Evolutionary conservation across 768 basidiomycete species (phyloP).

Genomic region (Xanthoconium purpureum): DNA sequence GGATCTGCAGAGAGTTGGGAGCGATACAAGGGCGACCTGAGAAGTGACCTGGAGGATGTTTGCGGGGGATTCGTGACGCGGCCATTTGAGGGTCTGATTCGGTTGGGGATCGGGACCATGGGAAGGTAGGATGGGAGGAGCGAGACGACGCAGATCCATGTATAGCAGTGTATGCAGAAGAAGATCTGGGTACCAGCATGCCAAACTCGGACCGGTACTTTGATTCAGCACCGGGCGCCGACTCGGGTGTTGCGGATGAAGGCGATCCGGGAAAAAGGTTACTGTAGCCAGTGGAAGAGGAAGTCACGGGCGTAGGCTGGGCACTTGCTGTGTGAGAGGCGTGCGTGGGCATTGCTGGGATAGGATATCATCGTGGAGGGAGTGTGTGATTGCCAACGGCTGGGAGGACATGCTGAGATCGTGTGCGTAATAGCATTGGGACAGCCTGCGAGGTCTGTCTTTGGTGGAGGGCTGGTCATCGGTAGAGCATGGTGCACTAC

Average conservation of each 20-base stretch:
- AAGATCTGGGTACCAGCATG: constrained; percentile 2
- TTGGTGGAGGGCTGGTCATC: constrained; percentile 14
- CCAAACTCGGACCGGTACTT: constrained; percentile 18
- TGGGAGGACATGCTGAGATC: constrained; percentile 17
- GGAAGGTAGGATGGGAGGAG: constrained; percentile 13
- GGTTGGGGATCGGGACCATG: constrained; percentile 16
- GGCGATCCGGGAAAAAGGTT: constrained; percentile 18
- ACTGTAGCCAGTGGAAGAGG: constrained; percentile 22
- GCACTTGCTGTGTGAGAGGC: constrained; percentile 10
- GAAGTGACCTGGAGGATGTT: background rate
- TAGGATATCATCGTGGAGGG: constrained; percentile 13
- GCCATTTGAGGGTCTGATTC: constrained; percentile 19
- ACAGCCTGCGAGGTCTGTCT: constrained; percentile 9
- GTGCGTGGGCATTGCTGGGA: background rate
- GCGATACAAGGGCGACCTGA: constrained; percentile 19
- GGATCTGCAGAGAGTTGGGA: constrained; percentile 4
- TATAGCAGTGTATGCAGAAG: constrained; percentile 9
- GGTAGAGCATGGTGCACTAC: constrained; percentile 17
- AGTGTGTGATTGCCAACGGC: constrained; percentile 11
- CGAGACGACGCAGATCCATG: constrained; percentile 13
- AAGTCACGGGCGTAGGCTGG: constrained; percentile 26
- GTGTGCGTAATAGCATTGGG: constrained; percentile 10
- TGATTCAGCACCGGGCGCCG: constrained; percentile 9
- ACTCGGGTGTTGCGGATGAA: constrained; percentile 28
- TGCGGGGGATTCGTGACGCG: background rate